Evolutionary conservation across 129 eudicot species (phyloP).

Genomic region (Tanacetum coccineum): DNA sequence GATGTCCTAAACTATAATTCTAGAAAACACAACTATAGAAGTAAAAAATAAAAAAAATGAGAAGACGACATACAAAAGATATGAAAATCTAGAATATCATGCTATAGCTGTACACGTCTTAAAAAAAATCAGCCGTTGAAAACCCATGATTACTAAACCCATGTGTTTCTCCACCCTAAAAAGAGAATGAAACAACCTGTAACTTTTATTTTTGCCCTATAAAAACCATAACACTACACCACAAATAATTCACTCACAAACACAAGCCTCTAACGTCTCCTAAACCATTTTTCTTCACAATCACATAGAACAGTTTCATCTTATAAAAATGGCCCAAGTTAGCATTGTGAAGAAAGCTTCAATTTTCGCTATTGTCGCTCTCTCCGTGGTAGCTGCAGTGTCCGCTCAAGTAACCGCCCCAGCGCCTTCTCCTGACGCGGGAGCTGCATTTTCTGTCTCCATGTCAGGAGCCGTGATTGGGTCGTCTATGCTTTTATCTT

Average conservation of each 20-base stretch:
- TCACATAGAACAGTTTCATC: background rate
- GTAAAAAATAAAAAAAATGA: too few species aligned
- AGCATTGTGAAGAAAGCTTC: slow-evolving; percentile 23
- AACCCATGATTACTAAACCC: too few species aligned
- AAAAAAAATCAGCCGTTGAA: too few species aligned
- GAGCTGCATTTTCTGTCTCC: slow-evolving; percentile 41
- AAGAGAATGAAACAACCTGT: background rate
- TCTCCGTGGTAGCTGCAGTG: slow-evolving; percentile 14
- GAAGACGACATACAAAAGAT: too few species aligned
- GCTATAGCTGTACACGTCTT: too few species aligned
- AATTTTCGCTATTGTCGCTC: slow-evolving; percentile 15
- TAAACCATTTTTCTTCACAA: background rate
- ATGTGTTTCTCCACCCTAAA: too few species aligned
- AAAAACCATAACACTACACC: background rate
- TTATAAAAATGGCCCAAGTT: slow-evolving; percentile 18
- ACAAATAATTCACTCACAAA: slow-evolving; percentile 4
- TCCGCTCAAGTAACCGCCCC: slow-evolving; percentile 43
- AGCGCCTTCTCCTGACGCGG: slow-evolving; percentile 53
- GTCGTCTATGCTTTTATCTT: slow-evolving; percentile 34
- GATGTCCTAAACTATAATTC: too few species aligned
- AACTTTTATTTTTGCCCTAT: slow-evolving; percentile 3
- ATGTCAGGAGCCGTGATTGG: slow-evolving; percentile 34
- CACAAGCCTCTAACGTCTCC: background rate
- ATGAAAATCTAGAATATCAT: too few species aligned
- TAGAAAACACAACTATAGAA: too few species aligned